phyloP scores from a whole-genome alignment of 2,329 filamentous ascomycete species.

The Parascedosporium putredinis region DNA sequence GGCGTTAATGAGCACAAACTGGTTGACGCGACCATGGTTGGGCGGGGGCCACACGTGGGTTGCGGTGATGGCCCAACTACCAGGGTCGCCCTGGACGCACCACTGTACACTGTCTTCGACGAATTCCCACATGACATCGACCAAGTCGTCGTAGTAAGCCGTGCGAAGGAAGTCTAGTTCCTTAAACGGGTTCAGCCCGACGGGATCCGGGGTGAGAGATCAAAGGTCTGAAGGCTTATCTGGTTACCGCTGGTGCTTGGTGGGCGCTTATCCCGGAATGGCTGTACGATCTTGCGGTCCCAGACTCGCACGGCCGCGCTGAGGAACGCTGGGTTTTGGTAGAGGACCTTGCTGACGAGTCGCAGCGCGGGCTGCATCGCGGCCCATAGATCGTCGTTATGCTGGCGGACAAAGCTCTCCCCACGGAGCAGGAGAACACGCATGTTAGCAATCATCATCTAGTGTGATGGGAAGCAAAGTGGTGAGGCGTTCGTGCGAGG shows the following conservation, averaged over 20 bases:
- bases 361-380: constrained; percentile 19
- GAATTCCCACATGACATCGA: neutral
- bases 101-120: neutral
- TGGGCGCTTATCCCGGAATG: too few relatives aligned
- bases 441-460: too few relatives aligned
- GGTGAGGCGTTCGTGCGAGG: too few relatives aligned
- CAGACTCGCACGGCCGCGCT: constrained; percentile 15
- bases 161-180: neutral
- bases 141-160: neutral
- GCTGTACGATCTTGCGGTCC: constrained; percentile 16
- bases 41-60: neutral
- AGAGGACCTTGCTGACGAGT: constrained; percentile 16
- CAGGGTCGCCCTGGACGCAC: neutral
- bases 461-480: too few relatives aligned
- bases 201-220: neutral
- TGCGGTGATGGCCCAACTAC: too few relatives aligned
- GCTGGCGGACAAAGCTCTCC: too few relatives aligned
- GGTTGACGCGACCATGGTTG: neutral
- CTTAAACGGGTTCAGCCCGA: neutral
- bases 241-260: too few relatives aligned
- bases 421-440: too few relatives aligned
- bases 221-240: too few relatives aligned
- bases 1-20: constrained; percentile 10
- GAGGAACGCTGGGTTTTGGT: constrained; percentile 14
- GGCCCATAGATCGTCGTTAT: constrained; percentile 19